Evolutionary conservation across 768 basidiomycete genomes (phyloP).

Genomic region (Leccinellum rugosiceps): DNA sequence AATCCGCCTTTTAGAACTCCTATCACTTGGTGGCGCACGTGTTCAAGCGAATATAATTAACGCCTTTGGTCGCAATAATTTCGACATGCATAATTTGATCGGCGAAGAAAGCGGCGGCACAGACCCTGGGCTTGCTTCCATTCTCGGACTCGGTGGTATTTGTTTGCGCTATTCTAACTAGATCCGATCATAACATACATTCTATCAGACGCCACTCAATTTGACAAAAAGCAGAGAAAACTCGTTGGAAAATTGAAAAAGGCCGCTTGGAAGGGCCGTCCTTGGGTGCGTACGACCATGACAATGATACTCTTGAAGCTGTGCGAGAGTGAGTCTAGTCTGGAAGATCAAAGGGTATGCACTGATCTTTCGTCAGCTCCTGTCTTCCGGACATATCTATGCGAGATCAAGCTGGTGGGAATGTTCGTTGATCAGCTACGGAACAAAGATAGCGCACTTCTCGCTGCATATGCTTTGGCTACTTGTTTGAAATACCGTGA

Average conservation of each 20-base stretch:
- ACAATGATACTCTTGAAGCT: too few species aligned
- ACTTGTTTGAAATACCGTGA: neutral
- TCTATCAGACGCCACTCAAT: neutral
- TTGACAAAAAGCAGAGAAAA: neutral
- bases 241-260: neutral
- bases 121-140: neutral
- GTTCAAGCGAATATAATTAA: neutral
- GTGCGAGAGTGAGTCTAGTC: too few species aligned
- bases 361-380: neutral
- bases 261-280: neutral
- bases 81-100: neutral
- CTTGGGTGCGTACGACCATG: neutral
- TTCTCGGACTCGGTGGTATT: neutral
- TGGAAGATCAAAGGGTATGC: too few species aligned
- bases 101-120: neutral
- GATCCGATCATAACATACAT: neutral
- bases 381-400: neutral
- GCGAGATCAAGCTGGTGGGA: neutral
- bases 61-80: neutral
- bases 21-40: neutral
- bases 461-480: neutral
- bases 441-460: neutral
- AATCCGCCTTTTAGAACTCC: neutral
- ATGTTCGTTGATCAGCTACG: neutral
- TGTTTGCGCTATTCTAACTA: neutral